Conservation (phyloP, 139 green algal species). For the Chlamydomonas sp. region DNA sequence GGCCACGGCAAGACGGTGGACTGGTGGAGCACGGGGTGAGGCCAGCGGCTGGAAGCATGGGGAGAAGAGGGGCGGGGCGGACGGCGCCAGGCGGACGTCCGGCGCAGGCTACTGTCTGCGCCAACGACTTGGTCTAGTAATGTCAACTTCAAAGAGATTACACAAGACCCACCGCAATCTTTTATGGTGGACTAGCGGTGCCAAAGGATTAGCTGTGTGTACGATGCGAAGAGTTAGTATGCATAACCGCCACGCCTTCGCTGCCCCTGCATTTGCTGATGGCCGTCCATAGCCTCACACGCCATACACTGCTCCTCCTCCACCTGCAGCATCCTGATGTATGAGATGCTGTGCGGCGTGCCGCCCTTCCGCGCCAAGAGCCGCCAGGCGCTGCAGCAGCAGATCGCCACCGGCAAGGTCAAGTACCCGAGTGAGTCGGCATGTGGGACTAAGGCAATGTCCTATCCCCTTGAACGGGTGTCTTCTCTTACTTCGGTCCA, state of each 20-base stretch:
- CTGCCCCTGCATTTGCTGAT: neutral
- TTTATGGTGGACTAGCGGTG: too few relatives aligned
- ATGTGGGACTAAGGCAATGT: too few relatives aligned
- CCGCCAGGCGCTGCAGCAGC: constrained; percentile 84
- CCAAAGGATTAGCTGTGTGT: too few relatives aligned
- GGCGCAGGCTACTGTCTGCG: neutral
- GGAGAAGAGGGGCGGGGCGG: neutral
- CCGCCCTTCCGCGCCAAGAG: constrained; percentile 93
- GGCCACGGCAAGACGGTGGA: constrained; percentile 92
- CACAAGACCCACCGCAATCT: too few relatives aligned
- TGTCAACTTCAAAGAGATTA: too few relatives aligned
- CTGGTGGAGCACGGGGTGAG: constrained; percentile 94
- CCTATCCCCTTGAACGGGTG: too few relatives aligned
- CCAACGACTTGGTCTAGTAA: too few relatives aligned
- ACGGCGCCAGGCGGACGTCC: too few relatives aligned
- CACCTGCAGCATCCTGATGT: constrained; percentile 85
- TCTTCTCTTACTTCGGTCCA: too few relatives aligned
- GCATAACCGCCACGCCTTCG: too few relatives aligned
- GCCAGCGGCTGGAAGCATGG: neutral
- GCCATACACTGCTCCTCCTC: neutral
- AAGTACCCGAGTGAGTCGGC: constrained; percentile 53
- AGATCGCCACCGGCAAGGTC: constrained; percentile 73
- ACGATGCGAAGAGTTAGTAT: too few relatives aligned
- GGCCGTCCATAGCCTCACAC: too few relatives aligned
- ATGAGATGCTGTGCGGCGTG: constrained; percentile 96